Percentiles rank a stretch among this genome's conserved stretches.
Evolutionary conservation across 305 asterid genomes (phyloP).

Genomic region (Ruellia speciosa): DNA sequence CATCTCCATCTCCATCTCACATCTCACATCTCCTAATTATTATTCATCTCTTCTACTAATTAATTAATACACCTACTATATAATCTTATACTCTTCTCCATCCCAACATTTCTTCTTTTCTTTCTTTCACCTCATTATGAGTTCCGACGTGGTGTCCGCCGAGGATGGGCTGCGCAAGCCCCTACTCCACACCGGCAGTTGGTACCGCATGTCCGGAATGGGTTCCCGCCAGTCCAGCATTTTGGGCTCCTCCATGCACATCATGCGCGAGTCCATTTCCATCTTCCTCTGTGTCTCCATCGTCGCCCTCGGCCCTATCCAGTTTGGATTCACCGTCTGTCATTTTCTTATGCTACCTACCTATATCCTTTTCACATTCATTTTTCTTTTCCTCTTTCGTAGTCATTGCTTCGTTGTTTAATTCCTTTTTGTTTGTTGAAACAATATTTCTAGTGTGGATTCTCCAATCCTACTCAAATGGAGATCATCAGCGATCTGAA

Average conservation of each 20-base stretch:
- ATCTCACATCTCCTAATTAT: too few relatives aligned
- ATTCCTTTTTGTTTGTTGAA: background rate
- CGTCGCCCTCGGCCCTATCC: conserved; percentile 83
- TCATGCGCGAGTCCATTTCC: conserved; percentile 62
- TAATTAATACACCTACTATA: too few relatives aligned
- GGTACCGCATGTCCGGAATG: conserved; percentile 72
- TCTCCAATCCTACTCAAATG: conserved; percentile 68
- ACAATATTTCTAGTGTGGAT: conserved; percentile 66
- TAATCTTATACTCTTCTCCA: too few relatives aligned
- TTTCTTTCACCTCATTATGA: conserved; percentile 26
- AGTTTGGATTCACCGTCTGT: conserved; percentile 63
- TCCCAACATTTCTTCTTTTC: too few relatives aligned
- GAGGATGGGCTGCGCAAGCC: conserved; percentile 86
- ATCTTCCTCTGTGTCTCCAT: conserved; percentile 60
- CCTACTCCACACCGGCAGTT: conserved; percentile 75
- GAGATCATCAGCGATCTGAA: conserved; percentile 59
- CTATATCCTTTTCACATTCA: background rate
- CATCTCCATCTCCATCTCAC: too few relatives aligned
- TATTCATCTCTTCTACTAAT: too few relatives aligned
- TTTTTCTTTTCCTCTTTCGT: background rate
- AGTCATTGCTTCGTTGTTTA: too few relatives aligned
- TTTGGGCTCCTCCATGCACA: conserved; percentile 46
- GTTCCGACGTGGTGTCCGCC: conserved; percentile 30
- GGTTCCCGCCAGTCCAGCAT: conserved; percentile 58
- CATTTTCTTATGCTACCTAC: too few relatives aligned